Evolutionary conservation across 495 filamentous ascomycete genomes (phyloP).

Genomic region (Xanthoparmelia taractica): DNA sequence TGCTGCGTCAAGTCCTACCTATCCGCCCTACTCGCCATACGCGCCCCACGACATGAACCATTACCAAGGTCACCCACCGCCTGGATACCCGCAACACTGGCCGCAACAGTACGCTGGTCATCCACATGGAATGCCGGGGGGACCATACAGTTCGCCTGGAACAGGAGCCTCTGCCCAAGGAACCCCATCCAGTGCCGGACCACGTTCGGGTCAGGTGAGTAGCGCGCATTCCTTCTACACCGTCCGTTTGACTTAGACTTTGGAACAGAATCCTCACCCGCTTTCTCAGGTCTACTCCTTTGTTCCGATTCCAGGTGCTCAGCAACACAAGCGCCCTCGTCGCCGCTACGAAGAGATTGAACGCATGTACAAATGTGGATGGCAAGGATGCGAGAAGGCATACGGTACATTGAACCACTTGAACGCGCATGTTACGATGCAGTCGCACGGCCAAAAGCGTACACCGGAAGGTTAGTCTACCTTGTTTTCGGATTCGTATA

Average conservation of each 20-base stretch:
- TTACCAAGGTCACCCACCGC: slow-evolving; percentile 47
- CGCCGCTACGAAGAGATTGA: slow-evolving; percentile 97
- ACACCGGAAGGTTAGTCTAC: slow-evolving; percentile 83
- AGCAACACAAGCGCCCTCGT: slow-evolving; percentile 93
- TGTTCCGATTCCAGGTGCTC: slow-evolving; percentile 92
- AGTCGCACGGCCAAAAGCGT: slow-evolving; percentile 83
- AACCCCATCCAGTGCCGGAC: slow-evolving; percentile 51
- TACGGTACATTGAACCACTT: slow-evolving; percentile 95
- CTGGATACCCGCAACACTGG: slow-evolving; percentile 62
- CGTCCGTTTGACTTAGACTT: slow-evolving; percentile 27
- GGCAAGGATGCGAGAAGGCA: slow-evolving; percentile 96
- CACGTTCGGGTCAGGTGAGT: slow-evolving; percentile 68
- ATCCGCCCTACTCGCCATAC: slow-evolving; percentile 83
- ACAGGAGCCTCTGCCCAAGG: slow-evolving; percentile 52
- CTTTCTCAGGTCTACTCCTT: slow-evolving; percentile 86
- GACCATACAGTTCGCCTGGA: slow-evolving; percentile 53
- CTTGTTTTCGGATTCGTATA: slow-evolving; percentile 8
- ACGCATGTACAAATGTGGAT: slow-evolving; percentile 99
- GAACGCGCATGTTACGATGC: slow-evolving; percentile 98
- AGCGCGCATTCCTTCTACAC: slow-evolving; percentile 21
- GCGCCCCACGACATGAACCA: slow-evolving; percentile 79
- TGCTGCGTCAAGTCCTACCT: slow-evolving; percentile 83
- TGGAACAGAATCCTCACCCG: slow-evolving; percentile 38
- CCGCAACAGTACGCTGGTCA: slow-evolving; percentile 62
- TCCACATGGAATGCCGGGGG: slow-evolving; percentile 53